Evolutionary conservation across 495 filamentous ascomycete genomes (phyloP).

Genomic region (Apiosordaria backusii): DNA sequence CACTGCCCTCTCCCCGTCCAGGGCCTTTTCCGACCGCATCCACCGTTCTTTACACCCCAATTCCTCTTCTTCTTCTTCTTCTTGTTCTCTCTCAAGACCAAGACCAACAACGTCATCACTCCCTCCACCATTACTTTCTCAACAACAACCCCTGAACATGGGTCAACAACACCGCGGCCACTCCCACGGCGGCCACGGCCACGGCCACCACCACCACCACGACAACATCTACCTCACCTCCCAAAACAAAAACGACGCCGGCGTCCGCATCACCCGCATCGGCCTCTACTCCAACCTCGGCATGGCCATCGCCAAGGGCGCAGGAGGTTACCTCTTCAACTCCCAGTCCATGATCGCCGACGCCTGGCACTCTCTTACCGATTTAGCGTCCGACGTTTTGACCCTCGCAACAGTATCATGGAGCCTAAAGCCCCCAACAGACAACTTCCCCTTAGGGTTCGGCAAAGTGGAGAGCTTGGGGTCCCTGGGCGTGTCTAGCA

Average conservation of each 20-base stretch:
- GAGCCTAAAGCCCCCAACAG: conserved; percentile 77
- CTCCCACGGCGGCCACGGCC: conserved; percentile 46
- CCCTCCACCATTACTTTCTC: not conserved
- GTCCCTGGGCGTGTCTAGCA: conserved; percentile 83
- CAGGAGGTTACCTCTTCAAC: conserved; percentile 90
- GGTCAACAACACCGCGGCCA: not conserved
- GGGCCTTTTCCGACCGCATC: conserved; percentile 26
- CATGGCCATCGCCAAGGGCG: conserved; percentile 90
- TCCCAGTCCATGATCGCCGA: conserved; percentile 92
- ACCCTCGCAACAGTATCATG: conserved; percentile 90
- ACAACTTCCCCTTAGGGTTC: conserved; percentile 82
- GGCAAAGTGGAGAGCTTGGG: conserved; percentile 97
- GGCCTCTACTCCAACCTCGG: conserved; percentile 86
- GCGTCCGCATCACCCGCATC: conserved; percentile 90
- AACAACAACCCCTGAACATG: not conserved
- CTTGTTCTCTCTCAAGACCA: not conserved
- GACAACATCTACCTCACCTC: conserved; percentile 89
- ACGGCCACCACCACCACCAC: conserved; percentile 63
- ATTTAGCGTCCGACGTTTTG: conserved; percentile 90
- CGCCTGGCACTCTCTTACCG: conserved; percentile 90
- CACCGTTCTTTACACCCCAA: conserved; percentile 17
- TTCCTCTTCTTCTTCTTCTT: not conserved
- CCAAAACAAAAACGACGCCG: conserved; percentile 84
- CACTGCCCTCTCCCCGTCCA: conserved; percentile 25
- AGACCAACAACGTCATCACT: not conserved